Evolutionary conservation across 2,329 filamentous ascomycete species (phyloP), one percentile per base, ranked within the genome.

Genomic region (Hypoxylon sp.): DNA sequence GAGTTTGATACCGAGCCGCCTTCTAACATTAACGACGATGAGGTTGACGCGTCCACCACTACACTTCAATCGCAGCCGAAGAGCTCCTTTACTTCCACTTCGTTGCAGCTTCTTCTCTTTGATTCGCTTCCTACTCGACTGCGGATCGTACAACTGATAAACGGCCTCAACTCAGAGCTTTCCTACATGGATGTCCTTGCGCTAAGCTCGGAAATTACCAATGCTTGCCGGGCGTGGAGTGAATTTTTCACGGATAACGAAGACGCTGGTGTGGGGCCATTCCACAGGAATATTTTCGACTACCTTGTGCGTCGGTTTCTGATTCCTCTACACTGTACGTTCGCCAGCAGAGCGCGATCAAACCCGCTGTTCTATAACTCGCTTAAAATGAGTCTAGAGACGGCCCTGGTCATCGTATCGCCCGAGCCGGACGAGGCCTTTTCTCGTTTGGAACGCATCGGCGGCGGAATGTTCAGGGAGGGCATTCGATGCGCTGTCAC

Each of bases 231-330:
- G 1, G 45, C 47, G 4, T 67, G 66, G 46, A 66, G 49, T 17
- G 49, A 26, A 9, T 70, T 71, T 15, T 53, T 66, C 13, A 58
- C 40, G 5, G 48, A 62, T 1, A 64, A 67, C n/a, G 58, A 59
- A 37, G 33, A n/a, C 10, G 47, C 42, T 3, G 58, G 59, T 2
- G 57, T 69, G n/a, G 72, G 70, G 0, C 21, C 67, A 0, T 81
- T 81, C 55, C 77, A 80, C 35, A 70, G 75, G 1, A 83, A 83
- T 55, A 66, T 85, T 4, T 70, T 83, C 21, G 78, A 84, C 45
- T 79, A 81, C 35, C 72, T 82, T 0, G 73, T 82, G 3, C 80
- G 81, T 4, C 81, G 84, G 11, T 86, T 84, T 64, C 64, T 86
- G 2, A 76, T 87, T 11, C 75, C 78, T 0, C 72, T 88, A 0